Base-by-base conservation (phyloP, 495 filamentous ascomycete genomes). In the Neurospora sp. region DNA sequence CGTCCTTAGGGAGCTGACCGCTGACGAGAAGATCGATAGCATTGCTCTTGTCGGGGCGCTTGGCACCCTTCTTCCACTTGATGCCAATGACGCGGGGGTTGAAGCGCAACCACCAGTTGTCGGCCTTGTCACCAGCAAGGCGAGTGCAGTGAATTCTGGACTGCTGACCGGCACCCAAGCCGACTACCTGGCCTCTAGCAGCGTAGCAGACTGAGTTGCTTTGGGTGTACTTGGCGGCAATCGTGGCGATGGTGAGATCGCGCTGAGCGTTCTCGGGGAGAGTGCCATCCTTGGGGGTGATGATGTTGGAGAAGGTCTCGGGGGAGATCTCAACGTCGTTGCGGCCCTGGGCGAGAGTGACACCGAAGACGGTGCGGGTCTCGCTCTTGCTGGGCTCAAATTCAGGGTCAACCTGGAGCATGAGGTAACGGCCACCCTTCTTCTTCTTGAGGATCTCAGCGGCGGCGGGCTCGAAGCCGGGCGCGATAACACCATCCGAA, bases 71-170 rank as follows among this genome's bases (percentile, higher is more conserved):
- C 89, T 97, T 98, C 92, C 92, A 99, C 85, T 95, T 93, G 82
- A 98, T 89, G 78, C 87, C 86, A 40, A 97, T 86, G 8, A 94
- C 90, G 42, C 92, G 91, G 70, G 93, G 91, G 85, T 97, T 92
- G 88, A 97, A 98, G 76, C 96, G 91, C 84, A 98, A 90, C 96
- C 96, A 99, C 96, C 96, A 99, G 86, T 95, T 97, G 83, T 99
- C 96, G 69, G 94, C 93, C 86, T 99, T 99, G 85, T 97, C 96
- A 75, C 96, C 96, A n/a, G 96, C 96, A 53, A 99, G 88, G 74
- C 96, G 91, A 37, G 96, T 99, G 87, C 96, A 98, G 87, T 98
- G 96, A 77, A 99, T 99, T 76, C 96, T 90, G 74, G 92, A 95
- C 84, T 99, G 96, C 83, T 99, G 96, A 70, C 96, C 96, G 70